phyloP scores from a whole-genome alignment of 2,329 filamentous ascomycete genomes.

The Ophiosphaerella korrae region DNA sequence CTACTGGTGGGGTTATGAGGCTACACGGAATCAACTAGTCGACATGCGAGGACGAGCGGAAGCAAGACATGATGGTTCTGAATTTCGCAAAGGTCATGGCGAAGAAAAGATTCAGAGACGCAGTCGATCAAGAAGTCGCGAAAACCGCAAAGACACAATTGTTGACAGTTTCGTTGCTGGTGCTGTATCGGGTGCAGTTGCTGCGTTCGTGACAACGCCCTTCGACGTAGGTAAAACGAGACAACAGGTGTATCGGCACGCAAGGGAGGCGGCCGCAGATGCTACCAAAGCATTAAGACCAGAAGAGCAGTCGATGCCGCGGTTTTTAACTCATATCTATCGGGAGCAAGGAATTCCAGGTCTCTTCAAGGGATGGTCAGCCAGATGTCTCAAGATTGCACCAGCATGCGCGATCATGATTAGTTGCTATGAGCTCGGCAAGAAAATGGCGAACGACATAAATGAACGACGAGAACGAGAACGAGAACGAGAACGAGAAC shows the following conservation, averaged over 20 bases:
- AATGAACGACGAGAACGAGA: constrained; percentile 62
- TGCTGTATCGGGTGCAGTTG: constrained; percentile 79
- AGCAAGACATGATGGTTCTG: constrained; percentile 32
- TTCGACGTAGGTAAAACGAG: constrained; percentile 98
- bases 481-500: constrained; percentile 22
- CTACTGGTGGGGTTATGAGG: constrained; percentile 98
- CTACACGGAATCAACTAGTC: constrained; percentile 72
- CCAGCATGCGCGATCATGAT: constrained; percentile 99
- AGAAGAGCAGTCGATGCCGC: constrained; percentile 78
- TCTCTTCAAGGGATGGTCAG: constrained; percentile 89
- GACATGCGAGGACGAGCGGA: constrained; percentile 65
- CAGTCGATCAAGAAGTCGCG: constrained; percentile 63
- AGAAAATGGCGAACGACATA: constrained; percentile 78
- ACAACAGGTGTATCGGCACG: constrained; percentile 79
- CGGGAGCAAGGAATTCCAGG: constrained; percentile 79
- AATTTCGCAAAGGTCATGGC: constrained; percentile 42
- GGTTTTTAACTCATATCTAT: constrained; percentile 90
- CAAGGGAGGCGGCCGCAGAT: constrained; percentile 44
- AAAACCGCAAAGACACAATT: constrained; percentile 78
- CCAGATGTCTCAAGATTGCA: constrained; percentile 89
- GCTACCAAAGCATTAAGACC: constrained; percentile 57
- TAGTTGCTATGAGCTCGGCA: constrained; percentile 94
- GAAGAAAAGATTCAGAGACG: constrained; percentile 35
- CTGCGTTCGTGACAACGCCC: constrained; percentile 87
- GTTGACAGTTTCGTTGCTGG: constrained; percentile 89